These are phyloP conservation scores for Pterocarpus santalinus DNA, from an alignment of 306 rosid species.

Conservation along the genomic window DNA sequence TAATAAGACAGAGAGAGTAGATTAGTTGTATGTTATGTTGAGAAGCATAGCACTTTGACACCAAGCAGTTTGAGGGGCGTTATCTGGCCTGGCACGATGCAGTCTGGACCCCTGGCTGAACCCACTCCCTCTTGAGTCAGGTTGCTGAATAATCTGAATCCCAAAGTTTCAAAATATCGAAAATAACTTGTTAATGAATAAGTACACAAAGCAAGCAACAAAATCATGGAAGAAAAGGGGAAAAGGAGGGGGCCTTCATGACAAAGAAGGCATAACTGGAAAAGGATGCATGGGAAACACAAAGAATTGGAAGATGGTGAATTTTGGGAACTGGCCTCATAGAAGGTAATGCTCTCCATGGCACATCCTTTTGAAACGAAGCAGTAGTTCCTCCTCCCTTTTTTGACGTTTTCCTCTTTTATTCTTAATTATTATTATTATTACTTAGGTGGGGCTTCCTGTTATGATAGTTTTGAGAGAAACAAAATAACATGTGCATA, in stretches of 20 bases:
- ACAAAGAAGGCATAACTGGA: conserved; percentile 69
- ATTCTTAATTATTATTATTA: too few relatives aligned
- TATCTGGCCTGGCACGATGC: conserved; percentile 83
- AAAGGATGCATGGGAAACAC: conserved; percentile 66
- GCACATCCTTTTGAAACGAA: conserved; percentile 74
- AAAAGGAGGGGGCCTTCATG: conserved; percentile 65
- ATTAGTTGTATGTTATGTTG: too few relatives aligned
- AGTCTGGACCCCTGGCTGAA: conserved; percentile 89
- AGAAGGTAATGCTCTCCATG: conserved; percentile 76
- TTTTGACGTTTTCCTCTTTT: conserved; percentile 59
- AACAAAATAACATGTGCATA: too few relatives aligned
- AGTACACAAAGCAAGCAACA: background rate
- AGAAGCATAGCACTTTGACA: conserved; percentile 64
- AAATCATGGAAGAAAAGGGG: background rate
- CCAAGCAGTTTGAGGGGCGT: conserved; percentile 80
- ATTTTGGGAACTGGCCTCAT: conserved; percentile 78
- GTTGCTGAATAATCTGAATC: conserved; percentile 56
- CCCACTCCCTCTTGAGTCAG: conserved; percentile 78
- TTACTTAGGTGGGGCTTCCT: too few relatives aligned
- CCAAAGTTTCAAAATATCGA: background rate
- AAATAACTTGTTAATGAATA: background rate
- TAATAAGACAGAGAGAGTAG: too few relatives aligned
- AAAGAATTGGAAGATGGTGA: conserved; percentile 76
- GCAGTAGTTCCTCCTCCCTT: conserved; percentile 52
- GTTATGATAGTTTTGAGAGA: too few relatives aligned